Base-by-base conservation (phyloP, 2,329 filamentous ascomycete species). In the Alternaria arborescens region DNA sequence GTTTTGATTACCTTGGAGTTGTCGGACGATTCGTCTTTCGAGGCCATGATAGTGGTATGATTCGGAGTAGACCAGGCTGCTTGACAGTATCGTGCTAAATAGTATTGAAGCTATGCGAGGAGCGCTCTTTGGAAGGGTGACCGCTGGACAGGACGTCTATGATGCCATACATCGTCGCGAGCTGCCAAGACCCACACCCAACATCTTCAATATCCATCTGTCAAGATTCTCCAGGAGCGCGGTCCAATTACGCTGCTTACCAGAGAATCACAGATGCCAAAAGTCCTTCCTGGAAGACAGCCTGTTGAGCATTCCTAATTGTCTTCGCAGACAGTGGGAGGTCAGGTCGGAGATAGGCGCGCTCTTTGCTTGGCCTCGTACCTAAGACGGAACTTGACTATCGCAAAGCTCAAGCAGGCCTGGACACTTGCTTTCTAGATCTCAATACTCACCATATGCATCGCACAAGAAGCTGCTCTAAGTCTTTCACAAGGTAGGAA, bases 1-100 rank as follows among this genome's bases (percentile, higher is more conserved):
- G 71, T 73, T 43, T 72, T 76, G 58, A 79, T 46, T 30, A 79
- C 68, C 51, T 74, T 75, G 20, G 78, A 75, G 36, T 72, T 71
- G 51, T 68, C 46, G 5, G 58, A 64, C 26, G 52, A 51, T 7
- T 56, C 50, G 34, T 22, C 52, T 3, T 44, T 18, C 22, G 66
- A 61, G 16, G 64, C 61, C 71, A 73, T 73, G 10, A 30, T 51
- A 18, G 8, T 20, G 32, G 34, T 50, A 14, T 34, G 12, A 22
- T 40, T 12, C n/a, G 28, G 18, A 12, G 20, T 26, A 55, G 34
- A 40, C 47, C 56, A 41, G 44, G 28, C 43, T 47, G 44, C 14
- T 5, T 28, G 26, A n/a, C 18, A 26, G 20, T n/a, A 28, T 44
- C 11, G 48, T 47, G 54, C 30, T 22, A 52, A 24, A 54, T 40